Evolutionary conservation across 225 moss, liverwort and hornwort genomes (phyloP), one percentile per base, ranked within the genome.

Genomic region (Antitrichia curtipendula): DNA sequence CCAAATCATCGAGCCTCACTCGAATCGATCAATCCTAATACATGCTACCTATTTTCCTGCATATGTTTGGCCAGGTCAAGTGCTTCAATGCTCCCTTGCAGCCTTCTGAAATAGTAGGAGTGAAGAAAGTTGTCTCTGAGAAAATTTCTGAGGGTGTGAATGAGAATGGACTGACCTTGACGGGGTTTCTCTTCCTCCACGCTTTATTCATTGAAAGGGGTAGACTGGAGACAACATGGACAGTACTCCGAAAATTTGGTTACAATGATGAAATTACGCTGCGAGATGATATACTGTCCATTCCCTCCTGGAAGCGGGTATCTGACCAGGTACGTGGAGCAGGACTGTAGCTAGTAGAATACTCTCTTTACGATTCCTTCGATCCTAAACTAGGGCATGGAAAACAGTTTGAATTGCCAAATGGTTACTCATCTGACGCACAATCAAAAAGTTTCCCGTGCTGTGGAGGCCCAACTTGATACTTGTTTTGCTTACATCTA

Each of bases 31-130:
- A 83, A 43, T 59, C 12, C 83, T 91, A 74, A 86, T 41, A 73
- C 22, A 21, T 78, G 40, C n/a, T 86, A 34, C 54, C 75, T 80
- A 21, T 83, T 53, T 82, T 60, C 28, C 75, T 83, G 59, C 74
- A 59, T 80, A 41, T 81, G 81, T 65, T 83, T 86, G 77, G 85
- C 83, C 83, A 97, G 97, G 97, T 96, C 62, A 97, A 97, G 89
- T 97, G 97, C 88, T 97, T 97, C 91, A 96, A 97, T 92, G 97
- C 96, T 59, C 97, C 97, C 75, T 94, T 97, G 75, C 97, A 97
- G 91, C 94, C 97, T 59, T 94, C 97, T 84, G 97, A 97, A 94
- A 93, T 97, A 66, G 94, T 94, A 45, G 97, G 96, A 83, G 97
- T 97, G 56, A 97, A 97, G 90, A 97, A 96, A 89, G 96, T 97